Conservation (phyloP, 345 rosid genomes). For the Cardamine chenopodiifolia region DNA sequence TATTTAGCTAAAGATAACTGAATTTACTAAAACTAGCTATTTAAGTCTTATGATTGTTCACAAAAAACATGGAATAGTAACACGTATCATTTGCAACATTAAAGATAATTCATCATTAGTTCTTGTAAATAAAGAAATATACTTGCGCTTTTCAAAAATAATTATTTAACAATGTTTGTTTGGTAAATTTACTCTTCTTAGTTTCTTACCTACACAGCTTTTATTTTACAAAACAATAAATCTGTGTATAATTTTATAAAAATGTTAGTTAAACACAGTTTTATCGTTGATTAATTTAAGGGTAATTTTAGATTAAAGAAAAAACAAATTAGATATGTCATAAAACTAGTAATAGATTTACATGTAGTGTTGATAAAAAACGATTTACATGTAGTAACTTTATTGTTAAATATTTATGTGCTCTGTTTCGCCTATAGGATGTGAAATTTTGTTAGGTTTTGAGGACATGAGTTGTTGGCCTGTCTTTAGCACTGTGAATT, state of each 20-base stretch:
- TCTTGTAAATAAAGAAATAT: too few species aligned
- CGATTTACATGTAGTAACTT: not conserved
- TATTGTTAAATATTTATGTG: not conserved
- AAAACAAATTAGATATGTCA: not conserved
- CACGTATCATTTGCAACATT: not conserved
- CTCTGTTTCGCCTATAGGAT: slow-evolving; percentile 4
- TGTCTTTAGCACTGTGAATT: slow-evolving; percentile 21
- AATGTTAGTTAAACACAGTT: not conserved
- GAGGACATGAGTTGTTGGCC: slow-evolving; percentile 27
- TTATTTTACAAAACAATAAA: too few species aligned
- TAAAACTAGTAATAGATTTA: not conserved
- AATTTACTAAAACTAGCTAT: not conserved
- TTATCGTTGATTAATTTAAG: not conserved
- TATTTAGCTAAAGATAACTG: not conserved
- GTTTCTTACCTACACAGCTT: not conserved
- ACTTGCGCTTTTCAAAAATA: too few species aligned
- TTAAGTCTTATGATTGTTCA: not conserved
- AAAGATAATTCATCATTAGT: not conserved
- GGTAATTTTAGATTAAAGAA: not conserved
- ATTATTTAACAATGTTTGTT: too few species aligned
- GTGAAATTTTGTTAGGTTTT: not conserved
- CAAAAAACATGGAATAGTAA: not conserved
- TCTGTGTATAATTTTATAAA: too few species aligned
- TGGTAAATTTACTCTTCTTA: not conserved
- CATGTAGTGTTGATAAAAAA: too few species aligned